Conservation (phyloP, 176 grass and related monocot genomes). For the Microstegium vimineum region DNA sequence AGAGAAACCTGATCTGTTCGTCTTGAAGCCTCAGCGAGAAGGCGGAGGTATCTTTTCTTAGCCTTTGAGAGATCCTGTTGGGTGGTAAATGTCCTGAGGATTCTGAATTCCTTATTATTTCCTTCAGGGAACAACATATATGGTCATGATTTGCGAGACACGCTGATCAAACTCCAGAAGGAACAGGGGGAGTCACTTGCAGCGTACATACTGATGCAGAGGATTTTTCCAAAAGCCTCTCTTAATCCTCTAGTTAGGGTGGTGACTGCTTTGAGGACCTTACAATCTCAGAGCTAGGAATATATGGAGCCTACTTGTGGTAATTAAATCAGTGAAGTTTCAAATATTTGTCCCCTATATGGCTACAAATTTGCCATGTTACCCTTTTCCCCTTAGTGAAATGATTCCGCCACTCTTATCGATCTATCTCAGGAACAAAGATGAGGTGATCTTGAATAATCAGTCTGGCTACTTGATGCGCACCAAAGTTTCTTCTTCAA, state of each 20-base stretch:
- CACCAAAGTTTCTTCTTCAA: constrained; percentile 92
- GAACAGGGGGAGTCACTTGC: constrained; percentile 66
- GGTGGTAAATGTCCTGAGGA: background rate
- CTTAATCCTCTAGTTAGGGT: constrained; percentile 66
- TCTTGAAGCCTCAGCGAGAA: constrained; percentile 90
- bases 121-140: constrained; percentile 85
- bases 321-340: constrained; percentile 31
- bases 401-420: background rate
- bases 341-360: background rate
- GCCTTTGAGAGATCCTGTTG: background rate
- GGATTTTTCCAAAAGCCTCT: constrained; percentile 76
- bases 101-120: constrained; percentile 34
- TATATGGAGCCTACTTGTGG: constrained; percentile 77
- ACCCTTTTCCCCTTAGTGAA: background rate
- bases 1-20: constrained; percentile 79
- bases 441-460: constrained; percentile 73
- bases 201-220: constrained; percentile 94
- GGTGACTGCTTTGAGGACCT: constrained; percentile 69
- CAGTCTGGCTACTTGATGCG: constrained; percentile 85
- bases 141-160: constrained; percentile 60
- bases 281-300: constrained; percentile 86
- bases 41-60: constrained; percentile 61
- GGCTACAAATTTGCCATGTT: background rate
- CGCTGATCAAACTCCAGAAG: constrained; percentile 51
- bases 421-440: constrained; percentile 61